phyloP scores from a whole-genome alignment of 257 asterid genomes.

The Solanum bulbocastanum region DNA sequence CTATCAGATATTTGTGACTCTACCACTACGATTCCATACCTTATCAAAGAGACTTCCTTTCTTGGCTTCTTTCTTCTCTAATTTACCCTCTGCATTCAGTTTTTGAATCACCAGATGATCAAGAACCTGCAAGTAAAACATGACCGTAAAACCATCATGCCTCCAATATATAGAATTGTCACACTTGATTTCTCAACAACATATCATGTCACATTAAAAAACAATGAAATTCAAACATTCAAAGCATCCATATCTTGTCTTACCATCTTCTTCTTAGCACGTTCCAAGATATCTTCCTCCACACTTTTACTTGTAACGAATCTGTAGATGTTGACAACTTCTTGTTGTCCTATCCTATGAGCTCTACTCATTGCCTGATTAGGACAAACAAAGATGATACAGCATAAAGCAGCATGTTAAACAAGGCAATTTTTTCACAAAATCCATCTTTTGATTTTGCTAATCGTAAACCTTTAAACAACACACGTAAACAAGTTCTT shows the following conservation, averaged over 20 bases:
- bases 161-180: neutral
- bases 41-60: slow-evolving; percentile 83
- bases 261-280: slow-evolving; percentile 99
- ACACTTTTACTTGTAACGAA: slow-evolving; percentile 99
- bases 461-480: neutral
- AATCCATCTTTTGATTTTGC: neutral
- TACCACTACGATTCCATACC: slow-evolving; percentile 32
- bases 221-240: neutral
- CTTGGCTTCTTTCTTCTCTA: slow-evolving; percentile 95
- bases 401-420: neutral
- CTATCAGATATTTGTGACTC: neutral
- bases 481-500: neutral
- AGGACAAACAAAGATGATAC: neutral
- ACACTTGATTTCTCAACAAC: neutral
- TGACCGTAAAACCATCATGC: neutral
- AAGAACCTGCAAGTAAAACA: slow-evolving; percentile 51
- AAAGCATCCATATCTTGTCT: neutral
- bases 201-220: neutral
- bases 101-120: slow-evolving; percentile 98
- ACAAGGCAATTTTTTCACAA: neutral
- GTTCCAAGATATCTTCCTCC: slow-evolving; percentile 98
- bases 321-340: slow-evolving; percentile 92
- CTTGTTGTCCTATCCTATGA: slow-evolving; percentile 99
- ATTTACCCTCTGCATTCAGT: slow-evolving; percentile 89
- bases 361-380: slow-evolving; percentile 99